Conservation (phyloP, 257 asterid species). For the Lycium barbarum region DNA sequence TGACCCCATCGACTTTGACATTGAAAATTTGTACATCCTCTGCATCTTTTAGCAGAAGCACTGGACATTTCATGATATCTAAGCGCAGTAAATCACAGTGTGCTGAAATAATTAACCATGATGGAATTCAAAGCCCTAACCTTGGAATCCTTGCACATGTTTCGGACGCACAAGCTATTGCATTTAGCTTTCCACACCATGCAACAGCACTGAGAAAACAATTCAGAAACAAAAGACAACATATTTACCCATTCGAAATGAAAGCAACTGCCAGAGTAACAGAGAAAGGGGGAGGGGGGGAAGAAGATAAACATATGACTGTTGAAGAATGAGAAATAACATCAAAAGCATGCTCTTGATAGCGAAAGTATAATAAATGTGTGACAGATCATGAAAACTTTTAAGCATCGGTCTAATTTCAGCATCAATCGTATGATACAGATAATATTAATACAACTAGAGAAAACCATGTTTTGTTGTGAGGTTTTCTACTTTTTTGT, state of each 20-base stretch:
- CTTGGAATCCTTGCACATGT: slow-evolving; percentile 99
- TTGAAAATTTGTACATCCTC: slow-evolving; percentile 13
- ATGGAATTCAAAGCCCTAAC: slow-evolving; percentile 44
- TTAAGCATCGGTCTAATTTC: background rate
- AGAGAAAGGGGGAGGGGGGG: background rate
- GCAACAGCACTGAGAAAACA: slow-evolving; percentile 83
- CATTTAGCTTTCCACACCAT: slow-evolving; percentile 97
- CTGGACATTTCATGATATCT: background rate
- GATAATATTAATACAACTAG: too few relatives aligned
- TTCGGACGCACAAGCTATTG: slow-evolving; percentile 97
- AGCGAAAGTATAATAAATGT: background rate
- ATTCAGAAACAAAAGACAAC: background rate
- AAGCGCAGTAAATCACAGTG: background rate
- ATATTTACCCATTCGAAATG: slow-evolving; percentile 7
- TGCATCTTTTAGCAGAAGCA: slow-evolving; percentile 12
- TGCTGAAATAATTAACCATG: background rate
- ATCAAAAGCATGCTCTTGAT: slow-evolving; percentile 5
- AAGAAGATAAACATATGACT: background rate
- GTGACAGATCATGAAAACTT: background rate
- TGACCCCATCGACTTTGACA: background rate
- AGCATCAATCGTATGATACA: too few relatives aligned
- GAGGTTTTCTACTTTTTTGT: too few relatives aligned
- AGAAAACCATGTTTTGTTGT: too few relatives aligned
- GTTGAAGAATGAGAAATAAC: background rate
- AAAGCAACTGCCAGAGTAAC: slow-evolving; percentile 9